Evolutionary conservation across 2,329 filamentous ascomycete species (phyloP).

Genomic region (Phialophora tarda): DNA sequence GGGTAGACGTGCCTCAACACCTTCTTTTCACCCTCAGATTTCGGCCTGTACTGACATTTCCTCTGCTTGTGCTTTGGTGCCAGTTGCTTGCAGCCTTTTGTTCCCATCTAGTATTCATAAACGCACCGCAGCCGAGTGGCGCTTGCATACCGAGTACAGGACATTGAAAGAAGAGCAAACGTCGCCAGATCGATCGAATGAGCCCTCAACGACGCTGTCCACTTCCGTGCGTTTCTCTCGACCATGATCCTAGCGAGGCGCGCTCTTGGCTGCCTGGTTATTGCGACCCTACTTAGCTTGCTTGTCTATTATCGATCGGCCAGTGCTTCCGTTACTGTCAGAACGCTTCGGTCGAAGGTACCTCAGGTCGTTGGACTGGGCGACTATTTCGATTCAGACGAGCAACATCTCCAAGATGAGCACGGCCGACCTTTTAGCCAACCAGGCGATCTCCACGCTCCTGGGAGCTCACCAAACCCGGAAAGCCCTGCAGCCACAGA

Average conservation of each 20-base stretch:
- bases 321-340: slow-evolving; percentile 27
- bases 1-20: not conserved
- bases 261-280: slow-evolving; percentile 24
- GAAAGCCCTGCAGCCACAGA: slow-evolving; percentile 36
- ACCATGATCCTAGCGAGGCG: slow-evolving; percentile 32
- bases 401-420: slow-evolving; percentile 18
- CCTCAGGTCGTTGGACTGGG: slow-evolving; percentile 49
- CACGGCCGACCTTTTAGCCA: not conserved
- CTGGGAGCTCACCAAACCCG: slow-evolving; percentile 9
- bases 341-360: slow-evolving; percentile 28
- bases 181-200: slow-evolving; percentile 13
- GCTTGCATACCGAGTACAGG: not conserved
- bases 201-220: slow-evolving; percentile 16
- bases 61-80: slow-evolving; percentile 2
- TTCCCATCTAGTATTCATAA: not conserved
- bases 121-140: not conserved
- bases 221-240: slow-evolving; percentile 21
- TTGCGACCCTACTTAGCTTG: slow-evolving; percentile 23
- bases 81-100: not conserved
- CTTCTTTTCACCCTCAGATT: not conserved
- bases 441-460: slow-evolving; percentile 19
- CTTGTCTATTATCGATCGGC: slow-evolving; percentile 29
- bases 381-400: slow-evolving; percentile 38
- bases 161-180: not conserved
- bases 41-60: not conserved